These are phyloP conservation scores for Fusarium scirpi DNA, from an alignment of 2,329 filamentous ascomycete genomes.

Conservation along the genomic window DNA sequence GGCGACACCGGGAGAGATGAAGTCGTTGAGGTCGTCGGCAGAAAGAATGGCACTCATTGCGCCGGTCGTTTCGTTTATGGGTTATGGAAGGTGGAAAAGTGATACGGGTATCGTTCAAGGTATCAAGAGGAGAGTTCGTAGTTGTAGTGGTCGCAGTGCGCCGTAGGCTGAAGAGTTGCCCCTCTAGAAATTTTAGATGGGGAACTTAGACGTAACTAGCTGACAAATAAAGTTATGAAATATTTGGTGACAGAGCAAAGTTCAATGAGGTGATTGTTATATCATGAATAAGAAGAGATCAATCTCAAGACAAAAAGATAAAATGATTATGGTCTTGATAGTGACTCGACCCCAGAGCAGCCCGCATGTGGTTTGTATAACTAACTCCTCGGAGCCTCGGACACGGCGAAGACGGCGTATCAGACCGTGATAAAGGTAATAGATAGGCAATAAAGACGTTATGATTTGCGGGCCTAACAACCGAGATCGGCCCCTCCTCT, in stretches of 20 bases:
- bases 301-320: constrained; percentile 5
- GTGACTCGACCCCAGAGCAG: constrained; percentile 1
- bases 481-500: constrained; percentile 4
- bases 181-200: constrained; percentile 20
- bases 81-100: neutral
- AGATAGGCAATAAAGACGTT: constrained; percentile 49
- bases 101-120: neutral
- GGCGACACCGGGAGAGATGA: constrained; percentile 96
- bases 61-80: constrained; percentile 24
- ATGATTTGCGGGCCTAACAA: constrained; percentile 46
- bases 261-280: neutral
- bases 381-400: constrained; percentile 43
- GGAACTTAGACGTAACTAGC: constrained; percentile 24
- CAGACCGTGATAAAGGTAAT: constrained; percentile 17
- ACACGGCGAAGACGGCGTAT: constrained; percentile 29
- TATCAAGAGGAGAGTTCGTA: constrained; percentile 12
- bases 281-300: neutral
- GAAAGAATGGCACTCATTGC: constrained; percentile 97
- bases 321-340: constrained; percentile 7
- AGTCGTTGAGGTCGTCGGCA: constrained; percentile 97
- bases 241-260: neutral
- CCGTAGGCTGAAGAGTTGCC: constrained; percentile 19
- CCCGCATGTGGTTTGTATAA: constrained; percentile 25
- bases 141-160: constrained; percentile 2
- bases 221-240: constrained; percentile 44